phyloP scores from a whole-genome alignment of 2,329 filamentous ascomycete genomes.

The Fusarium transvaalense region DNA sequence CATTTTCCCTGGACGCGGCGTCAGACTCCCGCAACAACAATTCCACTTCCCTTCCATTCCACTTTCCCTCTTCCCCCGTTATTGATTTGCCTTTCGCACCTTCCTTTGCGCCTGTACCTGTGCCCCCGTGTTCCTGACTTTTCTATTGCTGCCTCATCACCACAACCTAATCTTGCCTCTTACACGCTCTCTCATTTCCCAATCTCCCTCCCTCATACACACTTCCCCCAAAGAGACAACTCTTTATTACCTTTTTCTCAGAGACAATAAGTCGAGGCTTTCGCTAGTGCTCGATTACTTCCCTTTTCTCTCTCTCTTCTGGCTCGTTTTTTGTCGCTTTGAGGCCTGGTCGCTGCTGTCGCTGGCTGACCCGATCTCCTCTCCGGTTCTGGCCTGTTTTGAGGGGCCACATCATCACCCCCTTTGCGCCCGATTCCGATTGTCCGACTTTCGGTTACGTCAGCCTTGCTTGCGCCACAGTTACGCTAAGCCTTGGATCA shows the following conservation, averaged over 20 bases:
- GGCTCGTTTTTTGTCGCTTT: constrained; percentile 34
- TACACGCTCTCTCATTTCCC: constrained; percentile 45
- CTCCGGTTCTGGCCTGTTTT: constrained; percentile 46
- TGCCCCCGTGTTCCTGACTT: constrained; percentile 30
- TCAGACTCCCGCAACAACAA: constrained; percentile 50
- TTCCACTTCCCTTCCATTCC: constrained; percentile 46
- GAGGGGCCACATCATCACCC: constrained; percentile 53
- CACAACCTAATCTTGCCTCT: constrained; percentile 47
- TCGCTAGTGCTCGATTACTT: constrained; percentile 62
- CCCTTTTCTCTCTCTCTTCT: constrained; percentile 39
- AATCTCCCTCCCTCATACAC: constrained; percentile 46
- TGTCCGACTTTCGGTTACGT: constrained; percentile 52
- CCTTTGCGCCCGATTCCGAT: constrained; percentile 48
- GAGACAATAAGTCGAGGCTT: constrained; percentile 56
- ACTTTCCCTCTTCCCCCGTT: constrained; percentile 38
- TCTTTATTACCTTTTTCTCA: constrained; percentile 38
- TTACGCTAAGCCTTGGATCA: constrained; percentile 25
- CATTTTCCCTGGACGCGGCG: constrained; percentile 41
- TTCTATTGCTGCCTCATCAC: constrained; percentile 47
- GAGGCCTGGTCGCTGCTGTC: constrained; percentile 42
- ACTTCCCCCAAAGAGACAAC: constrained; percentile 41
- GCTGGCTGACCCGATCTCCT: constrained; percentile 43
- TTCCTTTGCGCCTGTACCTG: constrained; percentile 44
- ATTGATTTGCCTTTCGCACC: constrained; percentile 45
- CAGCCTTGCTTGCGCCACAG: constrained; percentile 48